Percentiles rank a stretch among this genome's conserved stretches.
phyloP scores from a whole-genome alignment of 495 filamentous ascomycete species.

The Lophium mytilinum region DNA sequence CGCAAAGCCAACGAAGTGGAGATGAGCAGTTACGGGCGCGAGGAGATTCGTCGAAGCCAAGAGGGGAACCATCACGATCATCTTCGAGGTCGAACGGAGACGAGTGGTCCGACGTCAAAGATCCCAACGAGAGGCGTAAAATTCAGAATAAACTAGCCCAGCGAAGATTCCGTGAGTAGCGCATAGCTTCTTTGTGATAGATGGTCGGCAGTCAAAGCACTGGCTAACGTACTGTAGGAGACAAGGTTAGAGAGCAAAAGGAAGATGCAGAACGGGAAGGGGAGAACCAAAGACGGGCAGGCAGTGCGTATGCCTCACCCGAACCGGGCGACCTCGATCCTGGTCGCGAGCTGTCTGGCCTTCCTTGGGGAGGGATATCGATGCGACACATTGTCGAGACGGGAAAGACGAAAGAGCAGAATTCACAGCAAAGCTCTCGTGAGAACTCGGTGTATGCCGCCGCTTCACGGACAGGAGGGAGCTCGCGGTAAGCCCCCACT shows the following conservation, averaged over 20 bases:
- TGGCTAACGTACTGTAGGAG: slow-evolving; percentile 36
- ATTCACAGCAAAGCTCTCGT: slow-evolving; percentile 23
- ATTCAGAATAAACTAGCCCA: slow-evolving; percentile 39
- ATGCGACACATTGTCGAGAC: slow-evolving; percentile 46
- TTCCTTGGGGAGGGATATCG: slow-evolving; percentile 57
- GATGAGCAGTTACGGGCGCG: slow-evolving; percentile 8
- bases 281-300: slow-evolving; percentile 48
- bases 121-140: slow-evolving; percentile 33
- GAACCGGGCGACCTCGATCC: slow-evolving; percentile 42
- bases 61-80: slow-evolving; percentile 12
- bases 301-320: slow-evolving; percentile 47
- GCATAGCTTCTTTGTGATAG: too few relatives aligned
- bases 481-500: slow-evolving; percentile 30
- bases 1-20: slow-evolving; percentile 11
- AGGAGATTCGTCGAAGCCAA: slow-evolving; percentile 10
- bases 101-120: slow-evolving; percentile 32
- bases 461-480: slow-evolving; percentile 28
- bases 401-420: slow-evolving; percentile 41
- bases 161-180: slow-evolving; percentile 33
- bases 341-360: slow-evolving; percentile 45
- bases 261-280: slow-evolving; percentile 50
- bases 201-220: neutral
- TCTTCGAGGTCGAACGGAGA: slow-evolving; percentile 21
- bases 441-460: slow-evolving; percentile 31
- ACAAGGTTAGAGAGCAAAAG: slow-evolving; percentile 50